Conservation (phyloP, 2,329 filamentous ascomycete species). For the Fusarium incarnatum region DNA sequence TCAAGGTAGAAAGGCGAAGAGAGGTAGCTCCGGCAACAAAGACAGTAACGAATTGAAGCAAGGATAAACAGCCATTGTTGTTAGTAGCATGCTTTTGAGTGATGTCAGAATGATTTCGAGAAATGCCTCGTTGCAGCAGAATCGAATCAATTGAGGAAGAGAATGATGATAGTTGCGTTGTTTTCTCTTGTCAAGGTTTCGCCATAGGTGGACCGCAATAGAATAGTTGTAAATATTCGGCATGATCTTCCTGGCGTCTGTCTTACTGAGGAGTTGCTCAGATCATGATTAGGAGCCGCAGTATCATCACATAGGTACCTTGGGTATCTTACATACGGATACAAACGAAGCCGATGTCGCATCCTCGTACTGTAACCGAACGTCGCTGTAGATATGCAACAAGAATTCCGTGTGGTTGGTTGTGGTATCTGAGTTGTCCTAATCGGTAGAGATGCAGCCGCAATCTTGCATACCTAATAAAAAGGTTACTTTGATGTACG, state of each 20-base stretch:
- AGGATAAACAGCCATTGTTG: constrained; percentile 14
- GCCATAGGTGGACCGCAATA: constrained; percentile 24
- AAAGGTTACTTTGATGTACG: constrained; percentile 2
- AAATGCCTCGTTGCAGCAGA: constrained; percentile 33
- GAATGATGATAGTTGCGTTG: constrained; percentile 19
- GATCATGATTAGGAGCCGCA: constrained; percentile 22
- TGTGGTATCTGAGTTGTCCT: constrained; percentile 18
- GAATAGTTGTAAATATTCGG: background rate
- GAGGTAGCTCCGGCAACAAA: background rate
- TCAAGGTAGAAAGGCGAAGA: background rate
- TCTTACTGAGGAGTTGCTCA: constrained; percentile 7
- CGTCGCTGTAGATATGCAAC: constrained; percentile 23
- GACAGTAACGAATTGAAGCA: background rate
- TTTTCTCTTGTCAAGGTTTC: constrained; percentile 27
- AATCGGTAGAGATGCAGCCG: constrained; percentile 32
- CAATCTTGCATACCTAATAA: constrained; percentile 22
- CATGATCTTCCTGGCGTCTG: background rate
- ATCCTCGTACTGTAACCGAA: constrained; percentile 25
- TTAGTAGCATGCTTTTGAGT: constrained; percentile 4
- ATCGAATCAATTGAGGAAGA: constrained; percentile 18
- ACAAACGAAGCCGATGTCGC: constrained; percentile 37
- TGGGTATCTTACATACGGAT: background rate
- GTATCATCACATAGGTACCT: background rate
- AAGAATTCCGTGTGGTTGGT: constrained; percentile 4
- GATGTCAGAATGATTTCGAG: constrained; percentile 34